Evolutionary conservation across 1,284 basidiomycete species (phyloP).

Genomic region (Omphalotus olearius): DNA sequence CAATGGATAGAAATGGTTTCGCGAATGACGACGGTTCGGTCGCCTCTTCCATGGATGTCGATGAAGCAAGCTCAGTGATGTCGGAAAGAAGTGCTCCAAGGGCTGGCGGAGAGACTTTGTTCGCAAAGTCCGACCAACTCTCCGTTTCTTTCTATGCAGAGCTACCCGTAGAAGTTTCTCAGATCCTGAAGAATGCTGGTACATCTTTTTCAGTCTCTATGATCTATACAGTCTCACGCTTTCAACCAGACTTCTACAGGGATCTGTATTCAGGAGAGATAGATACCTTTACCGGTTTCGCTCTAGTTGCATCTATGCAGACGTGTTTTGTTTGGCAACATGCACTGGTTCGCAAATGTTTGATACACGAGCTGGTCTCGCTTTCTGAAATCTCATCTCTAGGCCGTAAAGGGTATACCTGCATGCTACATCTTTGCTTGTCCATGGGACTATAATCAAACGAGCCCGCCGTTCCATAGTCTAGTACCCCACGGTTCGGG

Average conservation of each 20-base stretch:
- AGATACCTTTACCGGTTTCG: conserved; percentile 68
- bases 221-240: conserved; percentile 12
- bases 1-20: conserved; percentile 12
- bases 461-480: conserved; percentile 56
- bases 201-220: conserved; percentile 18
- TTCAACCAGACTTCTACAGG: conserved; percentile 54
- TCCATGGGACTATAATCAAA: conserved; percentile 41
- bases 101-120: conserved; percentile 44
- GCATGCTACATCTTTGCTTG: conserved; percentile 82
- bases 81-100: conserved; percentile 36
- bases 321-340: conserved; percentile 84
- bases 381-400: conserved; percentile 2
- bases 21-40: conserved; percentile 33
- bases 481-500: conserved; percentile 66
- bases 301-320: conserved; percentile 62
- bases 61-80: conserved; percentile 38
- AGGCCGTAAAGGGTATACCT: conserved; percentile 62
- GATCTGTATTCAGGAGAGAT: conserved; percentile 68
- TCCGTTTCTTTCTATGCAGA: conserved; percentile 64
- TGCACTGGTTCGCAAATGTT: conserved; percentile 44
- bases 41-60: conserved; percentile 60
- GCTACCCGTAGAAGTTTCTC: conserved; percentile 70
- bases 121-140: conserved; percentile 71
- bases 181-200: conserved; percentile 66
- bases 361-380: background rate